Base-by-base conservation (phyloP, 208 protist species). In the Leishmania guyanensis region DNA sequence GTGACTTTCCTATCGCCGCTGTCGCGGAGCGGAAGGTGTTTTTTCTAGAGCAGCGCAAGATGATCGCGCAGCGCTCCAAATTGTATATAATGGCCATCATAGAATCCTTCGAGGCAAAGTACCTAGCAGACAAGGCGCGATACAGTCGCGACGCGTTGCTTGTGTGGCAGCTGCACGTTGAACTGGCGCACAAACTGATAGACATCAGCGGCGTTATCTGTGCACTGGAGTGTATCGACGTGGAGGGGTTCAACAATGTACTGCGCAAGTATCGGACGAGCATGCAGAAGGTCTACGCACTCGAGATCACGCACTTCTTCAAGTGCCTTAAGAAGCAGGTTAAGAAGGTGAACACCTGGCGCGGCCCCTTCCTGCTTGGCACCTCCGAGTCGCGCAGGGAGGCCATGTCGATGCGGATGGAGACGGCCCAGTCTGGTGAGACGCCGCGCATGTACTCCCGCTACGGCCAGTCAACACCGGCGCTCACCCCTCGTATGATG, bases 1-100 rank as follows among this genome's bases (percentile, higher is more conserved):
- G 48, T 33, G 92, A 96, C 66, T 97, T 91, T 75, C 94, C 92
- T 77, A 97, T 97, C 79, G 85, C 90, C n/a, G 91, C 92, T 54
- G 92, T 97, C 22, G 33, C 81, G 50, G 92, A 96, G 85, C 89
- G 93, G 20, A 93, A 93, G 73, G 81, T 86, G 12, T 95, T 90
- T 68, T 97, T 96, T 77, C 75, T 91, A 20, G 86, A 91, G 50
- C 92, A 95, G 84, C 92, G 92, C 43, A 86, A 85, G 66, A 93
- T 95, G 89, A 91, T 96, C 81, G 91, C 89, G 39, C 86, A 86
- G 53, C 88, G 91, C n/a, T 90, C 90, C 12, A 88, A 90, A 79
- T 46, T 78, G 60, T 96, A 94, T 75, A 88, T 94, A 33, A 81
- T 96, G 68, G 81, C 88, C 70, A 80, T 87, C 62, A 94, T 96